Evolutionary conservation across 768 basidiomycete species (phyloP).

Genomic region (Lactarius quietus): DNA sequence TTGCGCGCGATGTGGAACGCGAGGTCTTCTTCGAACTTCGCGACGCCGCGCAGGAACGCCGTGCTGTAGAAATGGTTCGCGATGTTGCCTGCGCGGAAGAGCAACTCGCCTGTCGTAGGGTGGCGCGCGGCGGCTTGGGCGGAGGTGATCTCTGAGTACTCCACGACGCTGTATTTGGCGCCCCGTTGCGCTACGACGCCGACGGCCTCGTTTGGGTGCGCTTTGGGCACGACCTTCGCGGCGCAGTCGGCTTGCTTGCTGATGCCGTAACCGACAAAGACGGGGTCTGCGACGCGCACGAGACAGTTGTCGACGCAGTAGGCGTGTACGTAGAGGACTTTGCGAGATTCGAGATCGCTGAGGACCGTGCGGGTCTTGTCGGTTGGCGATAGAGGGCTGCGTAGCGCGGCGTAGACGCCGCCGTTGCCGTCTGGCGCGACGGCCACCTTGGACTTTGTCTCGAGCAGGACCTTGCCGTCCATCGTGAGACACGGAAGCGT

Average conservation of each 20-base stretch:
- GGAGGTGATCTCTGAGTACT: constrained; percentile 92
- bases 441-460: constrained; percentile 73
- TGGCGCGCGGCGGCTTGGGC: constrained; percentile 81
- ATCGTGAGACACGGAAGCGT: constrained; percentile 92
- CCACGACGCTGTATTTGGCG: constrained; percentile 87
- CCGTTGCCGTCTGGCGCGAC: constrained; percentile 98
- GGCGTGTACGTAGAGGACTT: constrained; percentile 84
- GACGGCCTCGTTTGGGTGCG: constrained; percentile 82
- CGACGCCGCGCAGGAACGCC: constrained; percentile 71
- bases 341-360: constrained; percentile 70
- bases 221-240: constrained; percentile 94
- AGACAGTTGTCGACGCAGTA: constrained; percentile 99
- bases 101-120: constrained; percentile 64
- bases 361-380: constrained; percentile 71
- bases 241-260: constrained; percentile 84
- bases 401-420: constrained; percentile 92
- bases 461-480: constrained; percentile 91
- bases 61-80: constrained; percentile 98
- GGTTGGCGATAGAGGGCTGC: constrained; percentile 61
- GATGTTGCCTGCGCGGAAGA: constrained; percentile 95
- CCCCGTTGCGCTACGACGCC: constrained; percentile 88
- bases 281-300: constrained; percentile 93
- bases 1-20: constrained; percentile 98
- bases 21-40: constrained; percentile 80
- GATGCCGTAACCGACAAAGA: constrained; percentile 95